phyloP scores from a whole-genome alignment of 2,329 filamentous ascomycete species.

The Leptodontidium sp. region DNA sequence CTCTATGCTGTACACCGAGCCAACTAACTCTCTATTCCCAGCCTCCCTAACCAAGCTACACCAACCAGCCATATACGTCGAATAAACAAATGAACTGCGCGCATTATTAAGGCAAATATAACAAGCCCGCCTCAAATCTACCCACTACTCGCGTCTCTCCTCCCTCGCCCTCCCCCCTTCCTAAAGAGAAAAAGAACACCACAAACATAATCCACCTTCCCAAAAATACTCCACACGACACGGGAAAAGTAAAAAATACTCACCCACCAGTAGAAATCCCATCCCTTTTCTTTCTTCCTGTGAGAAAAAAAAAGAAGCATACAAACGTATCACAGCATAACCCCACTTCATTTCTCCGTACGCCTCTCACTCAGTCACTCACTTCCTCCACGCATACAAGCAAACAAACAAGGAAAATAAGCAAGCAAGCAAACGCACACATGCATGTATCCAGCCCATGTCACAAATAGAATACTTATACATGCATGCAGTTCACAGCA shows the following conservation, averaged over 20 bases:
- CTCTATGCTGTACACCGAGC: neutral
- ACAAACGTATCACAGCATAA: neutral
- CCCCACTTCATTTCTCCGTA: neutral
- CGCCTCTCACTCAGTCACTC: too few species aligned
- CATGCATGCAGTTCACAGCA: neutral
- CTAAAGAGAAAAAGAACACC: too few species aligned
- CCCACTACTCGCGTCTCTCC: neutral
- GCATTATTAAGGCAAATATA: too few species aligned
- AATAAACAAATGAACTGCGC: too few species aligned
- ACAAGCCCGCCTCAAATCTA: too few species aligned
- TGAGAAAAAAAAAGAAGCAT: neutral
- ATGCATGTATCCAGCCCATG: neutral
- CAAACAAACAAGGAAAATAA: neutral
- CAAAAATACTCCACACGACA: neutral
- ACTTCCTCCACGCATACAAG: too few species aligned
- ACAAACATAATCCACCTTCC: neutral
- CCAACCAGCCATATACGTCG: neutral
- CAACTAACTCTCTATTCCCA: too few species aligned
- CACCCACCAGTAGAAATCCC: neutral
- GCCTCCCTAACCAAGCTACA: too few species aligned
- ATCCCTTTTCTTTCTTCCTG: neutral
- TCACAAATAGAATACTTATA: neutral
- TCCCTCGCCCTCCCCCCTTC: neutral
- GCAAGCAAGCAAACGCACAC: neutral
- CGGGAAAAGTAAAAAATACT: neutral